phyloP scores from a whole-genome alignment of 768 basidiomycete genomes.

The Asterophora parasitica region DNA sequence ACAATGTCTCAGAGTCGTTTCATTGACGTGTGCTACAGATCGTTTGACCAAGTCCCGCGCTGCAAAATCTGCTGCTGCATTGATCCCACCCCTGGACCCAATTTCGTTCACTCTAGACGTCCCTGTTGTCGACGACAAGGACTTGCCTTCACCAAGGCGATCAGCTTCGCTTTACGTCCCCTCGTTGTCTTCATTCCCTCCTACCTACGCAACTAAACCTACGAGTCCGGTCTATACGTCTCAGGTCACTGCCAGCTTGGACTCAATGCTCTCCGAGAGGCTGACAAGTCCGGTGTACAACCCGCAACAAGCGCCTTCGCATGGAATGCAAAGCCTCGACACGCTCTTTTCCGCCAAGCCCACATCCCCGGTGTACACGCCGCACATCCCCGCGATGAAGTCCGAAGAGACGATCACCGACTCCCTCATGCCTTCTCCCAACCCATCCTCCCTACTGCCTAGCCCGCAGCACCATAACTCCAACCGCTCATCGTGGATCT shows the following conservation, averaged over 20 bases:
- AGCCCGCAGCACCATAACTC: constrained; percentile 12
- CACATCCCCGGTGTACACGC: constrained; percentile 14
- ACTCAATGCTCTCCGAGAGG: constrained; percentile 10
- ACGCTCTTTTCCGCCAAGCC: constrained; percentile 11
- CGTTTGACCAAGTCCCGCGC: constrained; percentile 15
- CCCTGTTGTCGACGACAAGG: constrained; percentile 6
- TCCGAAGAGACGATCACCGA: constrained; percentile 16
- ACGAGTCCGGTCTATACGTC: constrained; percentile 15
- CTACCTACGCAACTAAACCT: constrained; percentile 14
- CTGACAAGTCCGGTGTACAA: constrained; percentile 11
- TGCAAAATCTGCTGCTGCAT: constrained; percentile 15
- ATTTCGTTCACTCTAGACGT: constrained; percentile 18
- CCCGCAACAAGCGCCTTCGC: neutral
- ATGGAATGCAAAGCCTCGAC: constrained; percentile 1
- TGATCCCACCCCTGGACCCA: constrained; percentile 21
- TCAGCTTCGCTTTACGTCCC: constrained; percentile 18
- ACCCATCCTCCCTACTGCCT: constrained; percentile 11
- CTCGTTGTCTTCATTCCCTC: constrained; percentile 16
- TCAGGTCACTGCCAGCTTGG: neutral
- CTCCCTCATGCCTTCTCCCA: neutral
- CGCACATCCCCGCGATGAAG: constrained; percentile 11
- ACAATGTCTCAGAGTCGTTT: no score
- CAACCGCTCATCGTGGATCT: constrained; percentile 45
- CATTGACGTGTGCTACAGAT: constrained; percentile 6
- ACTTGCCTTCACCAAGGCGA: constrained; percentile 16